Evolutionary conservation across 2,329 filamentous ascomycete species (phyloP), one percentile per base, ranked within the genome.

Genomic region (Ascochyta viciae-villosae): DNA sequence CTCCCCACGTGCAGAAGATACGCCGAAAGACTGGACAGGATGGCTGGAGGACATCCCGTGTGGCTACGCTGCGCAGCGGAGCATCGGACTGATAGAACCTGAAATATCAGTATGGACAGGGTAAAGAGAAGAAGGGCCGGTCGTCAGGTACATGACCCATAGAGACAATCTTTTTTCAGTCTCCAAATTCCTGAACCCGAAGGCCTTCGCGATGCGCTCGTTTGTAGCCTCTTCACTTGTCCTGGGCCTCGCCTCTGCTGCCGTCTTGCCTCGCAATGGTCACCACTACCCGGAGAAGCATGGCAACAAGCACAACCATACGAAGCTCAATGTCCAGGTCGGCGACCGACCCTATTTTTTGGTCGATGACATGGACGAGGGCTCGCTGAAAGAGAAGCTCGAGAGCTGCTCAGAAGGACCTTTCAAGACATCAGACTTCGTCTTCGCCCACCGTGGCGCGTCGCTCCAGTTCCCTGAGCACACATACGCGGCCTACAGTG

Each of bases 281-380:
- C 39, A 62, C 29, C 47, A 60, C 31, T 55, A 64, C 52, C 49
- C 53, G 15, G 54, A 61, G 41, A 63, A 68, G 53, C 48, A 56
- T 51, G 58, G 52, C 26, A 53, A 16, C 35, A 57, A 57, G 44
- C 40, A 62, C 45, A 49, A 54, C 26, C 35, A 54, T 13, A 49
- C 50, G 8, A 63, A 63, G 34, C 50, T 74, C 60, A 74, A 75
- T 31, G 64, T 75, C 15, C 71, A 75, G 47, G 64, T 76, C 19
- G 74, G 74, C 33, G 64, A 68, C 33, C 67, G 74, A 9, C 74
- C 74, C 0, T 76, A 74, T 52, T 76, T 72, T 34, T 60, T 76
- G 24, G 62, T 76, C 49, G 59, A 76, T 29, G 62, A 75, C 54
- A 76, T 76, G 74, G 71, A 75, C n/a, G 72, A 71, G 3, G 64